Base-by-base conservation (phyloP, 2,329 filamentous ascomycete species). In the Xylariales sp. region DNA sequence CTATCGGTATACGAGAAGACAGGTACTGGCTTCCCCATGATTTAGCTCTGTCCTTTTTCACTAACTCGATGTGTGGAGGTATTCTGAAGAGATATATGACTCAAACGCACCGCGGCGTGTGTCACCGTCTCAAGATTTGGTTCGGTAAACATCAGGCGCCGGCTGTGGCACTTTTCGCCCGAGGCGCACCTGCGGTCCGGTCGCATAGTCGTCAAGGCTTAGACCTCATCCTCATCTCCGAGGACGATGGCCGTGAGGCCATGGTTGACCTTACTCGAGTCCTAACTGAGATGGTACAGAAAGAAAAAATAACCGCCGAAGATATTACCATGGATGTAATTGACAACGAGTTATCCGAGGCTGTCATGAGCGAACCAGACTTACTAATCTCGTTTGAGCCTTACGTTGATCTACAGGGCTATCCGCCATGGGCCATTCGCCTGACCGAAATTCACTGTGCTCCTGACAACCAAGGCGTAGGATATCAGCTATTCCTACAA, bases 181-280 rank as follows among this genome's bases (percentile, higher is more conserved):
- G 82, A 70, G 80, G 83, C 76, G 69, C 77, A 75, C 78, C 78
- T 77, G 84, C 73, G 77, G 80, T 68, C 77, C 77, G 65, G 73
- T 78, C 69, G 69, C 67, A 72, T 43, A 72, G 70, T 36, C 73
- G 73, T 16, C 71, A 72, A 79, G 82, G 71, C 80, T 77, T 90
- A 64, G 81, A 84, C 32, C 79, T 98, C 18, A 87, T 97, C 65
- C 87, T 99, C 46, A 88, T 99, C 58, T 97, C 93, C 14, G 89
- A 90, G 45, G 91, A 95, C 64, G 96, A 99, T 75, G 95, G 96
- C 56, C 89, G 95, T 62, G 93, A 97, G 76, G 97, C 95, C 3
- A 88, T 99, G 70, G 94, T 99, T 48, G 96, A 99, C 79, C 86
- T 99, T 53, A 99, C 96, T 49, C 93, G 94, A 77, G 98, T 97